Evolutionary conservation across 257 asterid species (phyloP).

Genomic region (Gentiana straminea): DNA sequence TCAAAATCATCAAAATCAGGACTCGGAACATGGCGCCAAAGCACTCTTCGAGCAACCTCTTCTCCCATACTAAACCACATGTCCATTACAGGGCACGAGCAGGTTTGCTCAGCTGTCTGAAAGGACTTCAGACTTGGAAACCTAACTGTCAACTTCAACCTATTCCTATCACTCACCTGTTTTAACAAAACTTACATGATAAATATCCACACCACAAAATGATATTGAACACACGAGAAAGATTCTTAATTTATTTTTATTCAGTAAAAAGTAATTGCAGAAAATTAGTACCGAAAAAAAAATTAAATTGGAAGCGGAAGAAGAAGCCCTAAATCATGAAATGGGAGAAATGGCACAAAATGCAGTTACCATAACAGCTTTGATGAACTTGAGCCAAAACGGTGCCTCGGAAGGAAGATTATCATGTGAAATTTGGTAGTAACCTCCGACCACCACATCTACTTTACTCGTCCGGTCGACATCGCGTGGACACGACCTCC

Average conservation of each 20-base stretch:
- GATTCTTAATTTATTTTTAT: no score
- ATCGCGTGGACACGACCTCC: background rate
- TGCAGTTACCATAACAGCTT: slow-evolving; percentile 9
- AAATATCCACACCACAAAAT: no score
- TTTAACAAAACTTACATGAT: no score
- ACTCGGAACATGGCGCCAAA: slow-evolving; percentile 6
- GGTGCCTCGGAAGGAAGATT: slow-evolving; percentile 17
- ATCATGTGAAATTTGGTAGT: slow-evolving; percentile 13
- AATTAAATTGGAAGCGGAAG: background rate
- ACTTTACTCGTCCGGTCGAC: slow-evolving; percentile 5
- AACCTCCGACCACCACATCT: slow-evolving; percentile 12
- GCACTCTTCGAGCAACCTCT: slow-evolving; percentile 16
- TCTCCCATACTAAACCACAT: slow-evolving; percentile 16
- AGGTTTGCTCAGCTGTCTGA: slow-evolving; percentile 3
- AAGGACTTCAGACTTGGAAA: slow-evolving; percentile 13
- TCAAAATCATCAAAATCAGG: slow-evolving; percentile 9
- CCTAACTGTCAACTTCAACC: slow-evolving; percentile 12
- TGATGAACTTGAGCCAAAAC: slow-evolving; percentile 14
- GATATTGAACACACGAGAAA: no score
- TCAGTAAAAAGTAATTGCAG: no score
- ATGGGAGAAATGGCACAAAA: no score
- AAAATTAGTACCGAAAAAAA: background rate
- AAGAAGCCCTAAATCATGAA: no score
- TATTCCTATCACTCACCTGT: slow-evolving; percentile 19
- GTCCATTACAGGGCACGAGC: slow-evolving; percentile 11